Percentiles rank a stretch among this genome's conserved stretches.
Evolutionary conservation across 2,329 filamentous ascomycete species (phyloP).

Genomic region (Emmonsia crescens): DNA sequence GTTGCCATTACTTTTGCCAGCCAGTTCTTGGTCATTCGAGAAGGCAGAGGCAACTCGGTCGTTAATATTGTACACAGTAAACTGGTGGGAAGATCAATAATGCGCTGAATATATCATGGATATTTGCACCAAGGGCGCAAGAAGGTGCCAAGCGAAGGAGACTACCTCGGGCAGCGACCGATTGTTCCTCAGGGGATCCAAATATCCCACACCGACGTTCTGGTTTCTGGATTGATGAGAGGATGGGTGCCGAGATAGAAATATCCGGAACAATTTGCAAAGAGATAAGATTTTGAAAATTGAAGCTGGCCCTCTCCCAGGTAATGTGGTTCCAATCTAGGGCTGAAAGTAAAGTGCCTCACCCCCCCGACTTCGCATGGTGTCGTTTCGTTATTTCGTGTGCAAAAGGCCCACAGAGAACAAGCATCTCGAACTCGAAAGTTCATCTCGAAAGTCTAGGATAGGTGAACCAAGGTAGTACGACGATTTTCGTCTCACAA

Average conservation of each 20-base stretch:
- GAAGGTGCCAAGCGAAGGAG: background rate
- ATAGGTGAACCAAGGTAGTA: background rate
- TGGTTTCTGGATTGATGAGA: too few relatives aligned
- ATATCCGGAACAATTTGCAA: background rate
- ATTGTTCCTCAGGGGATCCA: too few relatives aligned
- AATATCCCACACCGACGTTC: too few relatives aligned
- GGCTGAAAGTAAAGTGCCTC: background rate
- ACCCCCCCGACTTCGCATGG: too few relatives aligned
- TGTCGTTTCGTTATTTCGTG: background rate
- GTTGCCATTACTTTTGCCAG: background rate
- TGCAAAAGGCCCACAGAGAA: background rate
- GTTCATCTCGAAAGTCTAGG: background rate
- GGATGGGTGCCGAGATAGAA: too few relatives aligned
- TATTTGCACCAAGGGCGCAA: background rate
- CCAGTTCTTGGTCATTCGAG: background rate
- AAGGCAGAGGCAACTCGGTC: too few relatives aligned
- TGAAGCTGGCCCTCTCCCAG: background rate
- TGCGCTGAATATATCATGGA: background rate
- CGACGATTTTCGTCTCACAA: background rate
- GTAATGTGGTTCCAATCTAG: background rate
- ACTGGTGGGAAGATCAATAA: background rate
- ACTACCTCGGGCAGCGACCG: background rate
- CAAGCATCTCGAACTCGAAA: background rate
- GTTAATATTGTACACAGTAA: too few relatives aligned
- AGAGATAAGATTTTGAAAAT: background rate